Evolutionary conservation across 129 eudicot genomes (phyloP).

Genomic region (Flaveria bidentis): DNA sequence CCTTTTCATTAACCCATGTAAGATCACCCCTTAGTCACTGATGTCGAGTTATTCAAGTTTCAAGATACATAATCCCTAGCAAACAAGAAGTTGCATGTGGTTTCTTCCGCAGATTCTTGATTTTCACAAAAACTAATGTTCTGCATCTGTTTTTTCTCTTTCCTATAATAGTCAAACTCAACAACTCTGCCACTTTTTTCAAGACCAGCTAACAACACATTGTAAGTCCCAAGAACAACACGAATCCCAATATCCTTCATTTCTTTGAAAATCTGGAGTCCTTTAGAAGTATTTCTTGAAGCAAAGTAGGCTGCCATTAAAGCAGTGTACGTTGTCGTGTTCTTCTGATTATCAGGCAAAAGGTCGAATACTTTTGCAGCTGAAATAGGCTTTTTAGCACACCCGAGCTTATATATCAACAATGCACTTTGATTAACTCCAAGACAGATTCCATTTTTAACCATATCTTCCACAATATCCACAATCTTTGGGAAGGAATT

Average conservation of each 20-base stretch:
- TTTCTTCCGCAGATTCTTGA: constrained; percentile 47
- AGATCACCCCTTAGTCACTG: background rate
- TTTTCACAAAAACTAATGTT: constrained; percentile 25
- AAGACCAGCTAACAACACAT: constrained; percentile 69
- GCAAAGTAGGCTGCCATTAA: constrained; percentile 67
- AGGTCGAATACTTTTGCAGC: constrained; percentile 60
- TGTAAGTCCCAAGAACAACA: constrained; percentile 61
- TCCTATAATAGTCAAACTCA: constrained; percentile 50
- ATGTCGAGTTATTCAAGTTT: constrained; percentile 3
- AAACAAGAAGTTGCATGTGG: constrained; percentile 66
- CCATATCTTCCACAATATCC: constrained; percentile 59
- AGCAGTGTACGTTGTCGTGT: constrained; percentile 67
- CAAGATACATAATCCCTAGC: constrained; percentile 46
- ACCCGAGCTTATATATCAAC: constrained; percentile 73
- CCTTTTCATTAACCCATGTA: background rate
- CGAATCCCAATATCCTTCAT: constrained; percentile 64
- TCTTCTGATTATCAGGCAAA: constrained; percentile 62
- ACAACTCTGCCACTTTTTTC: constrained; percentile 57
- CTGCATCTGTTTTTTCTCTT: constrained; percentile 59
- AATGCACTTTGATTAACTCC: constrained; percentile 63
- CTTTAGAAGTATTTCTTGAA: constrained; percentile 60
- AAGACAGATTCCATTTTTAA: constrained; percentile 46
- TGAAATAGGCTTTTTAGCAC: constrained; percentile 43
- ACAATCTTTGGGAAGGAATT: constrained; percentile 50
- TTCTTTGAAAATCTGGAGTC: constrained; percentile 50